Percentiles rank a stretch among this genome's conserved stretches.
phyloP scores from a whole-genome alignment of 2,329 filamentous ascomycete species.

The Decorospora gaudefroyi region DNA sequence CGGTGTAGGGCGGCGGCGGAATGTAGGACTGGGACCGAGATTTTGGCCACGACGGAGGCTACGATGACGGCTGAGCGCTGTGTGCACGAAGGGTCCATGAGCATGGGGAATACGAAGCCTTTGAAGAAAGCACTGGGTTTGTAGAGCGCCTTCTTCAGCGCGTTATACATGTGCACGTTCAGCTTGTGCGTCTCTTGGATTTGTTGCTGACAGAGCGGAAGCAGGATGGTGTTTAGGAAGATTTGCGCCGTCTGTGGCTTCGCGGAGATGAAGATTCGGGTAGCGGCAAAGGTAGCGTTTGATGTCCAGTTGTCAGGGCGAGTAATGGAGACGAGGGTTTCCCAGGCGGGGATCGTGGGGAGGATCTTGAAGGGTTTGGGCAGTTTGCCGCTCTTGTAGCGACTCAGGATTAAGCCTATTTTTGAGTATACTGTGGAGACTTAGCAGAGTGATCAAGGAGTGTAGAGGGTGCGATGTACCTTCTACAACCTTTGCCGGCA shows the following conservation, averaged over 20 bases:
- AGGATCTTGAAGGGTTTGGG: slow-evolving; percentile 98
- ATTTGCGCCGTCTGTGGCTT: slow-evolving; percentile 79
- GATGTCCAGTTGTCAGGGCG: slow-evolving; percentile 77
- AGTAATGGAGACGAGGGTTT: slow-evolving; percentile 83
- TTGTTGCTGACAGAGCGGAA: slow-evolving; percentile 89
- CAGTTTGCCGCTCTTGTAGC: slow-evolving; percentile 94
- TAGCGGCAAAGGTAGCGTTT: slow-evolving; percentile 85
- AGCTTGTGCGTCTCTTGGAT: slow-evolving; percentile 94
- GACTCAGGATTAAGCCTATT: slow-evolving; percentile 84
- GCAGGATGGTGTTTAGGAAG: slow-evolving; percentile 83
- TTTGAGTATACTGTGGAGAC: slow-evolving; percentile 73
- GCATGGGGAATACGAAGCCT: slow-evolving; percentile 88
- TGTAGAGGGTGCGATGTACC: slow-evolving; percentile 13
- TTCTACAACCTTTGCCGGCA: slow-evolving; percentile 89
- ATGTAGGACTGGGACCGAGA: slow-evolving; percentile 88
- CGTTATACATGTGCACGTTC: slow-evolving; percentile 93
- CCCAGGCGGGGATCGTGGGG: slow-evolving; percentile 89
- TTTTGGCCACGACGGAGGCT: slow-evolving; percentile 78
- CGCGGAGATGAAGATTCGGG: slow-evolving; percentile 86
- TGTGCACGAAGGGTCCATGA: slow-evolving; percentile 84
- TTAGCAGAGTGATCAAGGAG: slow-evolving; percentile 10
- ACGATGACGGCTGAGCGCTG: slow-evolving; percentile 91
- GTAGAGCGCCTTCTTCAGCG: slow-evolving; percentile 89
- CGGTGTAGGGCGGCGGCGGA: slow-evolving; percentile 89
- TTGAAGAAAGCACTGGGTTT: slow-evolving; percentile 98